These are phyloP conservation scores for Colletotrichum phormii DNA, from an alignment of 2,329 filamentous ascomycete genomes.

Conservation along the genomic window DNA sequence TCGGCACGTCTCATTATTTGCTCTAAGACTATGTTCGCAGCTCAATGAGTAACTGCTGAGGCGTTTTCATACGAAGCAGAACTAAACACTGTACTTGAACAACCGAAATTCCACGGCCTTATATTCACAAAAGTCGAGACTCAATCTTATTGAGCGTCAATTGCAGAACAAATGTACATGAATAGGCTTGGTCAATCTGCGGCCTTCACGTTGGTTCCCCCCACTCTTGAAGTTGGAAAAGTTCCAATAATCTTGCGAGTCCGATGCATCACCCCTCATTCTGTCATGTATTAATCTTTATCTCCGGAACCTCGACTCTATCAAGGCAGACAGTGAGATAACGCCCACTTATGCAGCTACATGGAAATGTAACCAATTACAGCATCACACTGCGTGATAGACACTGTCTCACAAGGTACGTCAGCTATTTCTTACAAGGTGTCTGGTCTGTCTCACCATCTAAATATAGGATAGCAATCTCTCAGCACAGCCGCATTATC, in stretches of 20 bases:
- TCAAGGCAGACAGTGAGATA: neutral
- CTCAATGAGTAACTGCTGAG: neutral
- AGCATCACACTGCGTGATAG: neutral
- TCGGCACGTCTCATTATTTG: neutral
- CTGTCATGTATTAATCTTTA: neutral
- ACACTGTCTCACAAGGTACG: neutral
- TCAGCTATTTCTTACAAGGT: neutral
- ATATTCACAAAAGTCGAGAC: neutral
- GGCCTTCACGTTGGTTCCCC: neutral
- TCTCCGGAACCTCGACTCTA: neutral
- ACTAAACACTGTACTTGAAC: too few species aligned
- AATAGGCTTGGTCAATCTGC: neutral
- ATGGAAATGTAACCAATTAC: constrained; percentile 11
- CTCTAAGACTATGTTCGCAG: neutral
- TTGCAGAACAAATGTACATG: neutral
- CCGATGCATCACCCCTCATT: neutral
- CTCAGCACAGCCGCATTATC: neutral
- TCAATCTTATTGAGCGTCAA: neutral
- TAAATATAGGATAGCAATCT: neutral
- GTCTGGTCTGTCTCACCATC: neutral
- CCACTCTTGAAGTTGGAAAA: neutral
- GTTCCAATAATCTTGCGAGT: neutral
- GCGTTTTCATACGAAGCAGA: neutral
- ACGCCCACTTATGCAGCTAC: neutral
- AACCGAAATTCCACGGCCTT: neutral